Conservation (phyloP, 352 stramenopile species). For the Phytophthora nicotianae region DNA sequence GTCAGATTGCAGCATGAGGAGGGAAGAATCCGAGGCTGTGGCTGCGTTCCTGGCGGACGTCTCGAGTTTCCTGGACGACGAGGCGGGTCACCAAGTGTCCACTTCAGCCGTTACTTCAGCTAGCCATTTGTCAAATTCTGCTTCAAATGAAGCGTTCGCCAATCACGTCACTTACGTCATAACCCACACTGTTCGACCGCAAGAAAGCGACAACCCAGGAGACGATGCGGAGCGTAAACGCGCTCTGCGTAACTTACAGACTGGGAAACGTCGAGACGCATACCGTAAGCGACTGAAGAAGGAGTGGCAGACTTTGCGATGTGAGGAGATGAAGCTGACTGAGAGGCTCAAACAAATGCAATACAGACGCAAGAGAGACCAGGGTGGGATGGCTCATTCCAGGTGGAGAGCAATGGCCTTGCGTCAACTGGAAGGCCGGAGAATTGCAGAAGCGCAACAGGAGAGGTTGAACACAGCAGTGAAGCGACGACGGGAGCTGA, state of each 20-base stretch:
- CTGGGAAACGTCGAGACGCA: conserved; percentile 24
- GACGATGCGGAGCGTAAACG: conserved; percentile 23
- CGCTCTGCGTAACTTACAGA: conserved; percentile 17
- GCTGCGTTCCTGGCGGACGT: conserved; percentile 31
- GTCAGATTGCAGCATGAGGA: no score
- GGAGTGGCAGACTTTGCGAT: conserved; percentile 19
- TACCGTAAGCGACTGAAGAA: conserved; percentile 24
- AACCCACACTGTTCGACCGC: no score
- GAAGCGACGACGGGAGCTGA: conserved; percentile 10
- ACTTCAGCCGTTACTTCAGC: background rate
- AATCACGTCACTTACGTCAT: no score
- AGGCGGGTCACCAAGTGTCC: background rate
- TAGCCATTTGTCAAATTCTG: background rate
- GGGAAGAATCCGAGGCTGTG: conserved; percentile 13
- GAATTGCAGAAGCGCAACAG: conserved; percentile 17
- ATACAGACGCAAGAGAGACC: conserved; percentile 2
- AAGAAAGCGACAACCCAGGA: background rate
- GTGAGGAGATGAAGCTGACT: conserved; percentile 23
- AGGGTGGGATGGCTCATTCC: conserved; percentile 1
- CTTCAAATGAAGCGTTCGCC: no score
- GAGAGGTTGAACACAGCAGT: conserved; percentile 20
- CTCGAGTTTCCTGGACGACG: conserved; percentile 20
- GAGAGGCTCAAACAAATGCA: conserved; percentile 7
- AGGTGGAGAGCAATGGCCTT: conserved; percentile 25
- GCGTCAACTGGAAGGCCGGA: conserved; percentile 18